A percentile compares a stretch with the other conserved stretches of the same genome.
These are phyloP conservation scores for Ascobolus immersus DNA, from an alignment of 495 filamentous ascomycete genomes.

Conservation along the genomic window DNA sequence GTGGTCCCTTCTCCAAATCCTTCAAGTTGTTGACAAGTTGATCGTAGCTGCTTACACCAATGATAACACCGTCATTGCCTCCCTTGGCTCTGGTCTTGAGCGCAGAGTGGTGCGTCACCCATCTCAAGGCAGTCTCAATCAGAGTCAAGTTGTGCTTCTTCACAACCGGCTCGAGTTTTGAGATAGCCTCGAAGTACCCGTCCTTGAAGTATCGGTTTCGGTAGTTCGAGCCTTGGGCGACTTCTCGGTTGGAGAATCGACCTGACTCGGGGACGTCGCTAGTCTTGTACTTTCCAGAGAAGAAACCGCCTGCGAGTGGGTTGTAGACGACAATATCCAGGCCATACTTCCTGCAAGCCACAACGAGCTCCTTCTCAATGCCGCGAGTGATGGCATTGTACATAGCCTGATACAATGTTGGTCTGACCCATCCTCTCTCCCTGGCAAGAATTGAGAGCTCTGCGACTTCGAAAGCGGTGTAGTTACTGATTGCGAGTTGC, in stretches of 20 bases:
- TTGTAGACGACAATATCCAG: conserved; percentile 84
- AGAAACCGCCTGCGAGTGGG: conserved; percentile 58
- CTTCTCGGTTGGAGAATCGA: conserved; percentile 35
- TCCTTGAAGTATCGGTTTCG: conserved; percentile 62
- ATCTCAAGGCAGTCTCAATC: conserved; percentile 62
- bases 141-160: conserved; percentile 51
- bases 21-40: conserved; percentile 55
- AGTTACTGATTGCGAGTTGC: conserved; percentile 58
- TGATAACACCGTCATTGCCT: conserved; percentile 56
- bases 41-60: conserved; percentile 48
- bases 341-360: conserved; percentile 57
- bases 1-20: conserved; percentile 60
- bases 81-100: conserved; percentile 35
- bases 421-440: conserved; percentile 46
- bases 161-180: conserved; percentile 44
- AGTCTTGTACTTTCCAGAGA: conserved; percentile 65
- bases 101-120: conserved; percentile 57
- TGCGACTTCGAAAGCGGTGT: conserved; percentile 70
- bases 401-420: conserved; percentile 43
- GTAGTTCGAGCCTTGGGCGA: conserved; percentile 33
- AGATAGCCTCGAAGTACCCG: conserved; percentile 47
- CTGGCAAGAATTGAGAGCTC: conserved; percentile 67
- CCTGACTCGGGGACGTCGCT: conserved; percentile 34
- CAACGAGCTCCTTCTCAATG: conserved; percentile 59
- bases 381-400: conserved; percentile 50